Conservation (phyloP, 2,329 filamentous ascomycete species). For the Sporothrix variecibatus region DNA sequence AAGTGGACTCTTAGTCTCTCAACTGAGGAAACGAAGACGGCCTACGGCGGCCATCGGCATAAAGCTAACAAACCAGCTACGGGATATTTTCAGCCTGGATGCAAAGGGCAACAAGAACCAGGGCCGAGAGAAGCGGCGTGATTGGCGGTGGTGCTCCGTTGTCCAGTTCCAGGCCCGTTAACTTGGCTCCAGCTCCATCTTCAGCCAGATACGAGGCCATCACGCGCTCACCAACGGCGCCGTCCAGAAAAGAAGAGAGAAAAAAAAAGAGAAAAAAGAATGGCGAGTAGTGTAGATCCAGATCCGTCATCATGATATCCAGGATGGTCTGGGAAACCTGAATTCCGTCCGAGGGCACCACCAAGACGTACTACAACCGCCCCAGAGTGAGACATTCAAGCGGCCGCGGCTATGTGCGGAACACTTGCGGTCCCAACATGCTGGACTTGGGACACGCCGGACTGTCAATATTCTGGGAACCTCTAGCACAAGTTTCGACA, state of each 20-base stretch:
- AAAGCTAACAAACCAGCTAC: not conserved
- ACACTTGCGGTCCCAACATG: not conserved
- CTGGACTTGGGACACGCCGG: constrained; percentile 2
- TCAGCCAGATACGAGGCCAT: not conserved
- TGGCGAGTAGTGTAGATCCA: not conserved
- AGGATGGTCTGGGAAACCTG: too few species aligned
- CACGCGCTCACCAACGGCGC: not conserved
- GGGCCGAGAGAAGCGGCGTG: not conserved
- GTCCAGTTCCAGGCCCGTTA: too few species aligned
- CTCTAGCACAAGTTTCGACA: not conserved
- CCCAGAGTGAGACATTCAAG: not conserved
- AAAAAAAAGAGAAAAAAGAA: not conserved
- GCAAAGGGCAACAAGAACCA: not conserved
- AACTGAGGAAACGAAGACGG: not conserved
- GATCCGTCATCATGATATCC: not conserved
- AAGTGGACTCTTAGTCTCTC: not conserved
- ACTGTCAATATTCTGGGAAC: not conserved
- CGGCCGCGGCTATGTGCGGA: not conserved
- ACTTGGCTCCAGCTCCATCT: too few species aligned
- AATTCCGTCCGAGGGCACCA: too few species aligned
- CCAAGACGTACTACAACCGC: not conserved
- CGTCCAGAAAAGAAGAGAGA: too few species aligned
- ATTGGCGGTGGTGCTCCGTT: not conserved
- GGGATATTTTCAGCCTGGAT: not conserved
- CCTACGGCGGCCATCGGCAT: not conserved